Conservation (phyloP, 2,329 filamentous ascomycete species). For the Cordyceps farinosa region DNA sequence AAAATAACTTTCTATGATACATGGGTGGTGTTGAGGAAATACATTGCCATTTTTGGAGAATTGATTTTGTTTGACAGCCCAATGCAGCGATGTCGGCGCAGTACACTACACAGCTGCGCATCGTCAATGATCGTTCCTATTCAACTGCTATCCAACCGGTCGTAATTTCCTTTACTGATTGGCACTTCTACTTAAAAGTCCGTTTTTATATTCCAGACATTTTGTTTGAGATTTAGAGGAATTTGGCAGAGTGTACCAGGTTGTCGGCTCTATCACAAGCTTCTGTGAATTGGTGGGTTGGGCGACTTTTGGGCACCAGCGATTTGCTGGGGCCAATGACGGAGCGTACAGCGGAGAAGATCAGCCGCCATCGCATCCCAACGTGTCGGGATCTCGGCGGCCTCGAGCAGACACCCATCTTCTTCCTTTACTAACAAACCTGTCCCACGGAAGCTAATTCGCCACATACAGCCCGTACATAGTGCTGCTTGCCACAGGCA, state of each 20-base stretch:
- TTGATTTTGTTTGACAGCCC: background rate
- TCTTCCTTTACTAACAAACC: background rate
- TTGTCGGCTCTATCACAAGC: background rate
- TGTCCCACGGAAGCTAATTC: background rate
- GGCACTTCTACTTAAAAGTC: background rate
- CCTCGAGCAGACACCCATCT: background rate
- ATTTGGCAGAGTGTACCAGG: too few relatives aligned
- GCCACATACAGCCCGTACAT: background rate
- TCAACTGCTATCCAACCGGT: background rate
- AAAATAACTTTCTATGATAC: background rate
- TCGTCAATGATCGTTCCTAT: background rate
- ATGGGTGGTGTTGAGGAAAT: background rate
- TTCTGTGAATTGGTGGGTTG: background rate
- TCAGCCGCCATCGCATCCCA: constrained; percentile 8
- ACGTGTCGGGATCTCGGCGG: background rate
- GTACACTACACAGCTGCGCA: background rate
- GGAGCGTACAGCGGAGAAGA: constrained; percentile 6
- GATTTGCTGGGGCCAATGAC: constrained; percentile 9
- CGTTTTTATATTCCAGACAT: too few relatives aligned
- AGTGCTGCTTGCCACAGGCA: background rate
- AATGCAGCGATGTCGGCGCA: background rate
- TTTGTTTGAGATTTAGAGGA: too few relatives aligned
- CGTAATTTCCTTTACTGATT: background rate
- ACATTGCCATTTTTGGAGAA: background rate
- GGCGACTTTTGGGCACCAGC: constrained; percentile 12